Evolutionary conservation across 768 basidiomycete species (phyloP).

Genomic region (Mycena venus): DNA sequence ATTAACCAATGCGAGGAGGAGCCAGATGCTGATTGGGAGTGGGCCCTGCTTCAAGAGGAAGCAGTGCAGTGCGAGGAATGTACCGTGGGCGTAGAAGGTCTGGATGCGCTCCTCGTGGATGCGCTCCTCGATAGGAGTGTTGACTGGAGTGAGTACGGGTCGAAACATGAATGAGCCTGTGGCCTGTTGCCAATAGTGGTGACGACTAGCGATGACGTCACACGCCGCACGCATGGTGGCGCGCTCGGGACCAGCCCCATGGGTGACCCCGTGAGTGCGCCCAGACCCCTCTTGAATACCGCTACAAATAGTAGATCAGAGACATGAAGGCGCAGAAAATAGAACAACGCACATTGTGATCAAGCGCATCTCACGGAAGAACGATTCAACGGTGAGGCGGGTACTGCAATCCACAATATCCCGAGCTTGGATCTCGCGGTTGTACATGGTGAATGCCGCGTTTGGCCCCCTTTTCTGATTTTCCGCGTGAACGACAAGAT

Average conservation of each 20-base stretch:
- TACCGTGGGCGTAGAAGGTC: background rate
- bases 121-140: background rate
- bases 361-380: too few species aligned
- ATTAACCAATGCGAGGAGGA: background rate
- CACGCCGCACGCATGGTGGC: background rate
- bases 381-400: too few species aligned
- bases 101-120: background rate
- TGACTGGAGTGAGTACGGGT: background rate
- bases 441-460: too few species aligned
- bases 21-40: conserved; percentile 12
- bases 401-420: too few species aligned
- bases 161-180: background rate
- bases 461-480: too few species aligned
- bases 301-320: background rate
- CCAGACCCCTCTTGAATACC: background rate
- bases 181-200: background rate
- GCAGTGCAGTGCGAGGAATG: conserved; percentile 11
- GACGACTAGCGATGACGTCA: background rate
- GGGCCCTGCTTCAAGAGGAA: background rate
- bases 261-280: background rate
- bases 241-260: background rate
- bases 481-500: too few species aligned
- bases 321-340: too few species aligned
- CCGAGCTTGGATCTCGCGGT: too few species aligned
- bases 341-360: too few species aligned